Conservation (phyloP, 768 basidiomycete genomes). For the Leucocoprinus leucothites region DNA sequence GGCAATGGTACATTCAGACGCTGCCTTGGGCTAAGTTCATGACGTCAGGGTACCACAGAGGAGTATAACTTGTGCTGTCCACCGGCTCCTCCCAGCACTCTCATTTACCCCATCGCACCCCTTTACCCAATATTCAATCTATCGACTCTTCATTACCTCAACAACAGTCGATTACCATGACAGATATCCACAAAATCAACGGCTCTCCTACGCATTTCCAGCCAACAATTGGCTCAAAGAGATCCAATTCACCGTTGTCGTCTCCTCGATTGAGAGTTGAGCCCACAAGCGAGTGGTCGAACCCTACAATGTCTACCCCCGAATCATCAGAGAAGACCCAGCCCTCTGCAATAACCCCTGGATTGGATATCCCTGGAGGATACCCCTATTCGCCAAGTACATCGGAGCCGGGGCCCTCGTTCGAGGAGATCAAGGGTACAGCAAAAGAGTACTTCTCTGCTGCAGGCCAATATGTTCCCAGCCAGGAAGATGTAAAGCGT, state of each 20-base stretch:
- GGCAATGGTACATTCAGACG: no score
- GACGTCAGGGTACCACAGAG: background rate
- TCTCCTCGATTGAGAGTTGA: background rate
- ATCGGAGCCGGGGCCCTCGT: slow-evolving; percentile 5
- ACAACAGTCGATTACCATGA: background rate
- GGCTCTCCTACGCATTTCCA: background rate
- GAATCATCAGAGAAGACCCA: background rate
- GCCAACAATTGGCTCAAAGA: background rate
- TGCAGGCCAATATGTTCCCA: slow-evolving; percentile 10
- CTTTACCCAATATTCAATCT: background rate
- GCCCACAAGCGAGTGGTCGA: slow-evolving; percentile 1
- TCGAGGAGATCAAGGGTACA: slow-evolving; percentile 8
- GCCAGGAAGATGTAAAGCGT: slow-evolving; percentile 3
- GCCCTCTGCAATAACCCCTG: background rate
- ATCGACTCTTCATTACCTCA: background rate
- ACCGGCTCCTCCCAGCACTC: background rate
- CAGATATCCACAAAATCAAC: background rate
- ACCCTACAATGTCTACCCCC: background rate
- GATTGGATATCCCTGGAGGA: background rate
- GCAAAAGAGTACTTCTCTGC: slow-evolving; percentile 4
- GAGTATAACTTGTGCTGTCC: background rate
- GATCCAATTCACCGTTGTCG: background rate
- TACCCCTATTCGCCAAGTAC: slow-evolving; percentile 8
- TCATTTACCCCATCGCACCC: background rate
- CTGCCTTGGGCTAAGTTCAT: no score